phyloP scores from a whole-genome alignment of 2,329 filamentous ascomycete genomes.

The Fusarium sterilihyphosum region DNA sequence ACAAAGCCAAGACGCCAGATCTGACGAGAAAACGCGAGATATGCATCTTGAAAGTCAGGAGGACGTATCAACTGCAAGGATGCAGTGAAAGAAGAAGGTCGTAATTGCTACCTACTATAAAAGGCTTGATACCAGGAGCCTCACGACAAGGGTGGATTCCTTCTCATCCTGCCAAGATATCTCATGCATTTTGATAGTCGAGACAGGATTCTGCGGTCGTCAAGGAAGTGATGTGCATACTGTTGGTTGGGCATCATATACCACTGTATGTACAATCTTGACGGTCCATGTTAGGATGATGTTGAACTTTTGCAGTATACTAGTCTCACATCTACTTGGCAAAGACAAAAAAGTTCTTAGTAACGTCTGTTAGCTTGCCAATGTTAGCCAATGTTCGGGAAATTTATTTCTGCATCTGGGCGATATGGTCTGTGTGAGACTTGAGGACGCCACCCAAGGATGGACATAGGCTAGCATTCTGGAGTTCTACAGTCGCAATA shows the following conservation, averaged over 20 bases:
- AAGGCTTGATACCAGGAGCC: conserved; percentile 27
- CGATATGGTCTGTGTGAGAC: not conserved
- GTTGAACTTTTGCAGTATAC: conserved; percentile 13
- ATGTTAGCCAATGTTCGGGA: conserved; percentile 11
- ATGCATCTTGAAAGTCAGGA: conserved; percentile 7
- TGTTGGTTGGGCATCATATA: not conserved
- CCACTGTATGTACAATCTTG: not conserved
- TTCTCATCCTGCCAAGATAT: conserved; percentile 16
- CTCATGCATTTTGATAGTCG: conserved; percentile 5
- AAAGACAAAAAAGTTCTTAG: conserved; percentile 3
- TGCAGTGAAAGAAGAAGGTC: conserved; percentile 37
- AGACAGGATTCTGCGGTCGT: not conserved
- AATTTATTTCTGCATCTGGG: conserved; percentile 8
- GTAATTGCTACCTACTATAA: conserved; percentile 22
- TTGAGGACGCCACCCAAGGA: not conserved
- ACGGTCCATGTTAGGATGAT: not conserved
- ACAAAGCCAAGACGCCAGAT: conserved; percentile 17
- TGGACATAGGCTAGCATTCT: not conserved
- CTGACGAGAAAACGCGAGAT: conserved; percentile 10
- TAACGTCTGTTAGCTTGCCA: conserved; percentile 1
- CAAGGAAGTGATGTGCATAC: not conserved
- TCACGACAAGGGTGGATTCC: conserved; percentile 18
- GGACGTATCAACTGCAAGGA: conserved; percentile 27
- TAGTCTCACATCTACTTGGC: conserved; percentile 16
- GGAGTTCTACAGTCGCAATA: not conserved